These are phyloP conservation scores for Fraxinus quadrangulata DNA, from an alignment of 257 asterid species.

Conservation along the genomic window DNA sequence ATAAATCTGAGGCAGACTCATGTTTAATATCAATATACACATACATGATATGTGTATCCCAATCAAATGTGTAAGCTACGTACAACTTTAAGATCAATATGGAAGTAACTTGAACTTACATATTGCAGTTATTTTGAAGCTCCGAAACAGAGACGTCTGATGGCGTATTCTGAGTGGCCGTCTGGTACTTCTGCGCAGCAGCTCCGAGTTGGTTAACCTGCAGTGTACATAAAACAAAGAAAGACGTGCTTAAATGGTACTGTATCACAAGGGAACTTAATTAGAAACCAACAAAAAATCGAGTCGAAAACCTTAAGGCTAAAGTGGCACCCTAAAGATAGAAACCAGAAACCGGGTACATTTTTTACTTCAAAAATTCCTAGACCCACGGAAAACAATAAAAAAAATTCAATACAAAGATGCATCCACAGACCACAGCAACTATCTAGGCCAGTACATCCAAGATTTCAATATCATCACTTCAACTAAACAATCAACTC, in stretches of 20 bases:
- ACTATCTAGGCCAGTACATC: not conserved
- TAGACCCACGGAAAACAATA: not conserved
- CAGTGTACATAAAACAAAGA: not conserved
- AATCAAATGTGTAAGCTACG: not conserved
- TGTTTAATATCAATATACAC: not conserved
- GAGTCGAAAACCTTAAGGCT: not conserved
- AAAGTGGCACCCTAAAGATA: not conserved
- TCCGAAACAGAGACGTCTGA: slow-evolving; percentile 8
- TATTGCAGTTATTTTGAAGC: slow-evolving; percentile 6
- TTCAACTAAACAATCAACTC: not conserved
- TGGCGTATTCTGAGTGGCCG: slow-evolving; percentile 13
- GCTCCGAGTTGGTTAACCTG: slow-evolving; percentile 30
- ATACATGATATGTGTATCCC: not conserved
- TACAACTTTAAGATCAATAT: not conserved
- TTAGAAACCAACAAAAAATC: not conserved
- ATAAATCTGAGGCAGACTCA: not conserved
- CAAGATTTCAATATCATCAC: not conserved
- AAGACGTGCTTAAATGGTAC: not conserved
- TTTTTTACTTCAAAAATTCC: not conserved
- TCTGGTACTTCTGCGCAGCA: slow-evolving; percentile 26
- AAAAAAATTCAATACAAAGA: not conserved
- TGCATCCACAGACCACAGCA: not conserved
- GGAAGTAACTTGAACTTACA: slow-evolving; percentile 21
- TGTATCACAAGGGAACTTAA: not conserved
- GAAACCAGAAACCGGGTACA: not conserved